Conservation (phyloP, 495 filamentous ascomycete genomes). For the Aspergillus incahuasiensis region DNA sequence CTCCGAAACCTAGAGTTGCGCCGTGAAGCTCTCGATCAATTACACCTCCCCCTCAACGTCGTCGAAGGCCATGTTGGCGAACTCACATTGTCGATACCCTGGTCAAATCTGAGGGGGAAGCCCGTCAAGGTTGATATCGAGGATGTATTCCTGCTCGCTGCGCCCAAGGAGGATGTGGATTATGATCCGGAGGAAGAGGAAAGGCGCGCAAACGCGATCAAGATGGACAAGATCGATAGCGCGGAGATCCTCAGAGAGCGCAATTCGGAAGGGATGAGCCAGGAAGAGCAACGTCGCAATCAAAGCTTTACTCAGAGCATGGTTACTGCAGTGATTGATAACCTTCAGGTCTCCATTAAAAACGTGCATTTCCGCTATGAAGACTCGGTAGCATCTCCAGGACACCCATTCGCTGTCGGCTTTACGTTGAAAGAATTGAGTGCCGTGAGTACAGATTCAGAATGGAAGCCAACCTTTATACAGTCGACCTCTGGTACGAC, state of each 20-base stretch:
- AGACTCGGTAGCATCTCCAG: constrained; percentile 90
- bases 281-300: constrained; percentile 90
- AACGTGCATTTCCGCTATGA: constrained; percentile 98
- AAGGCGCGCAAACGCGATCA: constrained; percentile 72
- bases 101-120: constrained; percentile 91
- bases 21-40: constrained; percentile 90
- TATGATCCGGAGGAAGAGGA: constrained; percentile 92
- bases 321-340: constrained; percentile 94
- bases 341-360: constrained; percentile 93
- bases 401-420: constrained; percentile 90
- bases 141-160: constrained; percentile 91
- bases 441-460: constrained; percentile 87
- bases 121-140: constrained; percentile 93
- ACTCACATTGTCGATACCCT: constrained; percentile 87
- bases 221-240: constrained; percentile 96
- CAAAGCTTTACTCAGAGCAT: constrained; percentile 95
- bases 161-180: constrained; percentile 87
- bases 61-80: constrained; percentile 89
- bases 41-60: constrained; percentile 92
- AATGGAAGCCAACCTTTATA: constrained; percentile 93
- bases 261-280: constrained; percentile 86
- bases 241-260: constrained; percentile 90
- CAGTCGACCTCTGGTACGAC: constrained; percentile 76
- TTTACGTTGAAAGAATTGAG: constrained; percentile 92
- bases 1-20: constrained; percentile 86